Conservation (phyloP, 2,329 filamentous ascomycete species). For the Fusarium odoratissimum region DNA sequence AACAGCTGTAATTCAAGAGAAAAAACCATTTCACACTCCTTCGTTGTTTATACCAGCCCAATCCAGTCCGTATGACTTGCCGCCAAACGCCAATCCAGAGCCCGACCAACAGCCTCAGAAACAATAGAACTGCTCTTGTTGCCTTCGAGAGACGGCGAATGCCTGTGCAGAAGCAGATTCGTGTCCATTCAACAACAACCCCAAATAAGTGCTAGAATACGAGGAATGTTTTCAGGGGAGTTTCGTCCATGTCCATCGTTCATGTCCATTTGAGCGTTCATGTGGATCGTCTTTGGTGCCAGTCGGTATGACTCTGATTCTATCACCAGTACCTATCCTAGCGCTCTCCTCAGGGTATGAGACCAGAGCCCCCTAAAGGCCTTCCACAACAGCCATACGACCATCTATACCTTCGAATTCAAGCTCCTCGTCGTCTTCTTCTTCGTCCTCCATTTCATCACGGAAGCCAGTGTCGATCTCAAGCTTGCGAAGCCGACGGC, state of each 20-base stretch:
- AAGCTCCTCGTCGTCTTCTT: constrained; percentile 66
- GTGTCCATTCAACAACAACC: not conserved
- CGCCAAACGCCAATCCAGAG: constrained; percentile 43
- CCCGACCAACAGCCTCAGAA: constrained; percentile 30
- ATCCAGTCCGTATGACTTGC: constrained; percentile 32
- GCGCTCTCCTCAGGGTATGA: not conserved
- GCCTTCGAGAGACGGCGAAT: not conserved
- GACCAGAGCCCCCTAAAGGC: constrained; percentile 26
- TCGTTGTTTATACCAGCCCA: constrained; percentile 34
- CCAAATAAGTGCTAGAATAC: not conserved
- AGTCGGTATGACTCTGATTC: not conserved
- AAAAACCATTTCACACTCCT: constrained; percentile 30
- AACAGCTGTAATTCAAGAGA: constrained; percentile 38
- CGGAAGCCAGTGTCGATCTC: constrained; percentile 85
- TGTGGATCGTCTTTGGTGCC: not conserved
- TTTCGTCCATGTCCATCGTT: not conserved
- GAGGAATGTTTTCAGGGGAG: not conserved
- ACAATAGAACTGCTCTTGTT: constrained; percentile 15
- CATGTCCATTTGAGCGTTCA: constrained; percentile 8
- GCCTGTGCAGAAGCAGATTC: not conserved
- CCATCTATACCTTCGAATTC: constrained; percentile 55
- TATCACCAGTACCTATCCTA: not conserved
- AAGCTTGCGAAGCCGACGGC: constrained; percentile 75
- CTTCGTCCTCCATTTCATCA: constrained; percentile 73
- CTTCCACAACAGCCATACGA: constrained; percentile 45